Percentiles rank a stretch among this genome's conserved stretches.
phyloP scores from a whole-genome alignment of 2,329 filamentous ascomycete species.

The Neoarthrinium moseri region DNA sequence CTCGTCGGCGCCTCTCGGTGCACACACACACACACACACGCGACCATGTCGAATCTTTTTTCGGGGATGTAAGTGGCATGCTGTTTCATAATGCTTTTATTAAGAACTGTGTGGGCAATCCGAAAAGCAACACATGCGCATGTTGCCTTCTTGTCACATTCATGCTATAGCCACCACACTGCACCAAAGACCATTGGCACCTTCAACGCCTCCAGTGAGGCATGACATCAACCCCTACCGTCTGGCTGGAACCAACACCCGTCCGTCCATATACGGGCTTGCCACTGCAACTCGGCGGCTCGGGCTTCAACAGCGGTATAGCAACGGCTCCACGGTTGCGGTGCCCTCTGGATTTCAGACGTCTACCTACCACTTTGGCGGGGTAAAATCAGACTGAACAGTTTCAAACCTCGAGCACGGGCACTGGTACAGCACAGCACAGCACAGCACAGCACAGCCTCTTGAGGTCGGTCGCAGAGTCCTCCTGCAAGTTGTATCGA shows the following conservation, averaged over 20 bases:
- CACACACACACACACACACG: slow-evolving; percentile 18
- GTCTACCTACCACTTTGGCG: too few relatives aligned
- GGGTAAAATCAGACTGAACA: too few relatives aligned
- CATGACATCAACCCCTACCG: neutral
- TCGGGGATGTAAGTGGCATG: slow-evolving; percentile 57
- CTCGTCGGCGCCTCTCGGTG: slow-evolving; percentile 3
- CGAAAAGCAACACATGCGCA: neutral
- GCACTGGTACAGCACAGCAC: too few relatives aligned
- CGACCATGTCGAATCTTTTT: slow-evolving; percentile 59
- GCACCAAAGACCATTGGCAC: too few relatives aligned
- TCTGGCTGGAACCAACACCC: neutral
- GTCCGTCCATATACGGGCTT: too few relatives aligned
- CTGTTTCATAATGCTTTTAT: slow-evolving; percentile 10
- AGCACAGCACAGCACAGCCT: too few relatives aligned
- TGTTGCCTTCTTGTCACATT: neutral
- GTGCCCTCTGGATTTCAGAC: too few relatives aligned
- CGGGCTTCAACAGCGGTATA: too few relatives aligned
- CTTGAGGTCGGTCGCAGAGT: too few relatives aligned
- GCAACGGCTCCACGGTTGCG: too few relatives aligned
- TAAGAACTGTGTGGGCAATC: neutral
- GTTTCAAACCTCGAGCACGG: too few relatives aligned
- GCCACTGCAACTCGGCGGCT: slow-evolving; percentile 3
- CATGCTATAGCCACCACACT: neutral
- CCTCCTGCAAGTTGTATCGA: too few relatives aligned
- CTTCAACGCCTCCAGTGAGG: slow-evolving; percentile 4